phyloP scores from a whole-genome alignment of 2,329 filamentous ascomycete species.

The Trichoderma koningiopsis region DNA sequence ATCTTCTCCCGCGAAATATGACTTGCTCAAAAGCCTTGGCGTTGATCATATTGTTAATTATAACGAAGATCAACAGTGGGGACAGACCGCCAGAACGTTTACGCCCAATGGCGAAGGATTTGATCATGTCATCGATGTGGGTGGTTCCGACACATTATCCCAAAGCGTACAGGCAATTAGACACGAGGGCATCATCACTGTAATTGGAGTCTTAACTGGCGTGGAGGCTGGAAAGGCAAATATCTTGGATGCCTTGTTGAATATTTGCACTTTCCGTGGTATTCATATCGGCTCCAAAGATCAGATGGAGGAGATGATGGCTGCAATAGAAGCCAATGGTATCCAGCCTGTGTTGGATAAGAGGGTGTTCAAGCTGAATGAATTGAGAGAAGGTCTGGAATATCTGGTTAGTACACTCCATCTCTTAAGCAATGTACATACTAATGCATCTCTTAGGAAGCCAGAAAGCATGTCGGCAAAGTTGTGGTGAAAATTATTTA shows the following conservation, averaged over 20 bases:
- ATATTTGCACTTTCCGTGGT: neutral
- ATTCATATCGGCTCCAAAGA: neutral
- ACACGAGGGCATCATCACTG: neutral
- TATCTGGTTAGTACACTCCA: neutral
- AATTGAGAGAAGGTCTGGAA: neutral
- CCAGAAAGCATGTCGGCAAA: neutral
- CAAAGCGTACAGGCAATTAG: neutral
- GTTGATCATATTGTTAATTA: neutral
- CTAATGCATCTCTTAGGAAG: neutral
- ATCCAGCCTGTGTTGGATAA: neutral
- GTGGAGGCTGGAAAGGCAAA: neutral
- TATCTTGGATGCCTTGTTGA: neutral
- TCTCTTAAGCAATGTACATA: neutral
- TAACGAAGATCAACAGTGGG: neutral
- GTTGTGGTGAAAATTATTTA: neutral
- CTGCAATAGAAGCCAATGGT: neutral
- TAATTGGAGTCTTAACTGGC: neutral
- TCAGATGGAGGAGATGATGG: constrained; percentile 2
- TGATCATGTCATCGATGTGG: neutral
- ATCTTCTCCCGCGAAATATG: neutral
- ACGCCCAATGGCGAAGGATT: neutral
- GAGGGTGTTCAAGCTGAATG: neutral
- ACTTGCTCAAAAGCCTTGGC: neutral
- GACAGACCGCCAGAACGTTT: neutral
- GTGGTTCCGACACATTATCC: neutral